phyloP scores from a whole-genome alignment of 1,139 yeast species.

The Yamadazyma oceani region DNA sequence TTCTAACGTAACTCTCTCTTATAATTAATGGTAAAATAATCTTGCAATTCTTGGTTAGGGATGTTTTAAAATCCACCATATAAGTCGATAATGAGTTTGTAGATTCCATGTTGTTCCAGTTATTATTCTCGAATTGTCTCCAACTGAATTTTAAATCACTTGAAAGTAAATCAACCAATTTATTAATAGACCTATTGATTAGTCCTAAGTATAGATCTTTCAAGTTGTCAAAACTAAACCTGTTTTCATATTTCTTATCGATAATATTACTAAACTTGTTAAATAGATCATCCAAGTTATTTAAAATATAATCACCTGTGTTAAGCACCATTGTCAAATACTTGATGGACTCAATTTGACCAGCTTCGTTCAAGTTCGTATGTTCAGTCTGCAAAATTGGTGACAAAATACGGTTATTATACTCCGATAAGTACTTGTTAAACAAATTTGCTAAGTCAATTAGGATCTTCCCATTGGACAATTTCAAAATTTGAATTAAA shows the following conservation, averaged over 20 bases:
- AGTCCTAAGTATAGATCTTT: conserved; percentile 58
- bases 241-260: conserved; percentile 31
- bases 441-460: conserved; percentile 64
- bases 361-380: conserved; percentile 20
- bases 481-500: conserved; percentile 70
- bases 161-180: conserved; percentile 59
- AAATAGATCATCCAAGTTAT: conserved; percentile 75
- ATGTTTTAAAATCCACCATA: conserved; percentile 54
- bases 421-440: conserved; percentile 64
- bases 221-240: conserved; percentile 51
- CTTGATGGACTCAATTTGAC: conserved; percentile 55
- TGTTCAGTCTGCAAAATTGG: conserved; percentile 52
- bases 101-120: conserved; percentile 66
- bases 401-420: conserved; percentile 58
- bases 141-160: conserved; percentile 68
- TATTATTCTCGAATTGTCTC: conserved; percentile 81
- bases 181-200: conserved; percentile 58
- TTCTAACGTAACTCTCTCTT: conserved; percentile 69
- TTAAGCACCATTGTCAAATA: conserved; percentile 74
- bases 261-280: conserved; percentile 58
- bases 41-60: conserved; percentile 45
- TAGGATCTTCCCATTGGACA: conserved; percentile 66
- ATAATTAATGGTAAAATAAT: conserved; percentile 60
- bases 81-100: conserved; percentile 75
- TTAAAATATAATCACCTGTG: conserved; percentile 86